Base-by-base conservation (phyloP, 2,329 filamentous ascomycete genomes). In the Pseudocercospora musae region DNA sequence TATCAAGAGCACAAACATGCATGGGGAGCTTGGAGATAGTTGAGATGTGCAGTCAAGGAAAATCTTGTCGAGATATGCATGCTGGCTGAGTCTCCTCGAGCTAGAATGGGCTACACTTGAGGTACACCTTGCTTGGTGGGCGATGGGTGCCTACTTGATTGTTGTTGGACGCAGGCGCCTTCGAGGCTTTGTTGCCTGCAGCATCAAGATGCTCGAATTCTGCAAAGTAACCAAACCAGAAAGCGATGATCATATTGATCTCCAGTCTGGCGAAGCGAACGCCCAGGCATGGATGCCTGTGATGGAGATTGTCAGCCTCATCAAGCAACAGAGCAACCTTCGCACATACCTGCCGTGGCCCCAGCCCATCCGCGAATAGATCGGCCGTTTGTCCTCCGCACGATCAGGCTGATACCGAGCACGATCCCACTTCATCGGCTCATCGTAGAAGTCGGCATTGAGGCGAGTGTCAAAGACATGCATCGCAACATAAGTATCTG, bases 231-330 rank as follows among this genome's bases (percentile, higher is more conserved):
- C 81, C 78, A 15, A 82, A 59, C 60, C 83, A 83, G 49, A 80
- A 77, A 1, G 80, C 81, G 0, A 76, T 78, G 33, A 83, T 80
- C 62, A 84, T 72, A 54, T 77, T 79, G 58, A 80, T 78, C 68
- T 85, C 82, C 1, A 85, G 71, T 66, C 84, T 84, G 1, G 83
- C 82, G 70, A 85, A 83, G 60, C 76, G 66, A 68, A 72, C 71
- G 7, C 72, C 72, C 1, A 75, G 62, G 68, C 81, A 83, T 25
- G 80, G 80, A 73, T 80, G 77, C 37, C 77, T 68, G 1, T 18
- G 18, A 42, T 33, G 11, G 27, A 40, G 20, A 50, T 33, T 27
- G 44, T 56, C 48, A 59, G 23, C 23, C 23, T 25, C 23, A 25
- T 25, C 23, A 25, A 3, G 23, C 23, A 25, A 25, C 23, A 25